phyloP scores from a whole-genome alignment of 106 monocot species.

The Ottelia alismoides region DNA sequence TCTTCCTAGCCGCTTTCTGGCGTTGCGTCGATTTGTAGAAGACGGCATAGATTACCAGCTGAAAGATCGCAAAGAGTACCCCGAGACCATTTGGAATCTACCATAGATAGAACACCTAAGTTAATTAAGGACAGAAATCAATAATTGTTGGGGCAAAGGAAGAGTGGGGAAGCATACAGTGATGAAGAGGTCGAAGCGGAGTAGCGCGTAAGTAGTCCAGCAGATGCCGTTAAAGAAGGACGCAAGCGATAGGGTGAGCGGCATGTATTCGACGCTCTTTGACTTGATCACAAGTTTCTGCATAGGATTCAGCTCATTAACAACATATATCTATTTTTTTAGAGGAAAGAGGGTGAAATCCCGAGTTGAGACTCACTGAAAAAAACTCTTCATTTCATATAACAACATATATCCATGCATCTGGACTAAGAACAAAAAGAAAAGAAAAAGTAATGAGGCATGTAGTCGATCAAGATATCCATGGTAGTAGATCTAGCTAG shows the following conservation, averaged over 20 bases:
- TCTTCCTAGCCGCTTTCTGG: slow-evolving; percentile 18
- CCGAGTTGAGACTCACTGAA: no score
- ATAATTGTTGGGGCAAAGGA: background rate
- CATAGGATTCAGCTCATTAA: no score
- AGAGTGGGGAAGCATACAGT: slow-evolving; percentile 26
- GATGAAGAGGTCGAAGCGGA: slow-evolving; percentile 66
- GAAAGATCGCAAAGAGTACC: slow-evolving; percentile 19
- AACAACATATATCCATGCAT: no score
- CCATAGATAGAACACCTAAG: no score
- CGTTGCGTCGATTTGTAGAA: slow-evolving; percentile 28
- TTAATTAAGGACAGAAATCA: slow-evolving; percentile 9
- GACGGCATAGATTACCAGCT: slow-evolving; percentile 18
- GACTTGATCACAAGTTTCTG: slow-evolving; percentile 79
- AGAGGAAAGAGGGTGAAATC: no score
- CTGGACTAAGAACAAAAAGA: no score
- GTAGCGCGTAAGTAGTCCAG: slow-evolving; percentile 72
- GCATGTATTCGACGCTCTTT: slow-evolving; percentile 90
- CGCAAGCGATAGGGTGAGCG: slow-evolving; percentile 52
- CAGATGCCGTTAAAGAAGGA: slow-evolving; percentile 68
- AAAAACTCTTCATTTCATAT: no score
- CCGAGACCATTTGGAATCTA: no score
- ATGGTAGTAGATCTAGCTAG: no score
- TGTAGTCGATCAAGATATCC: no score
- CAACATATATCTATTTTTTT: no score
- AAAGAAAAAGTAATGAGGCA: no score